These are phyloP conservation scores for Neonectria hederae DNA, from an alignment of 2,329 filamentous ascomycete species.

Conservation along the genomic window DNA sequence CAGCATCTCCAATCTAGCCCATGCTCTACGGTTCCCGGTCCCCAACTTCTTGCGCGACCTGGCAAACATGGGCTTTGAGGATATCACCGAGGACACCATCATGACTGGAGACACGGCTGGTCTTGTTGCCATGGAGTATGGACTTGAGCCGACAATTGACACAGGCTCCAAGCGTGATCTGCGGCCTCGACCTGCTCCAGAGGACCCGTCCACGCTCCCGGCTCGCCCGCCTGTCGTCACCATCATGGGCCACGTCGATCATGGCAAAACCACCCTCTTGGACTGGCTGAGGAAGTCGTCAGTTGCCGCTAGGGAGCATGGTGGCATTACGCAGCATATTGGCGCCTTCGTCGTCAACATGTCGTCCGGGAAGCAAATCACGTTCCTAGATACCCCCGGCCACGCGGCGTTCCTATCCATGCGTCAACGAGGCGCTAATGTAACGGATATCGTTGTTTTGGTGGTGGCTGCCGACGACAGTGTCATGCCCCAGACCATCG, in stretches of 20 bases:
- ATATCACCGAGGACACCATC: conserved; percentile 82
- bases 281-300: conserved; percentile 95
- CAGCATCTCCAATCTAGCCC: conserved; percentile 83
- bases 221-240: conserved; percentile 91
- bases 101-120: conserved; percentile 91
- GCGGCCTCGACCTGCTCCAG: conserved; percentile 71
- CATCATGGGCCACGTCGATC: conserved; percentile 99
- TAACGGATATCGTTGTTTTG: conserved; percentile 95
- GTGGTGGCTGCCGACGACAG: conserved; percentile 97
- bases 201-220: conserved; percentile 75
- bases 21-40: conserved; percentile 75
- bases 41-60: conserved; percentile 79
- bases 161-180: conserved; percentile 74
- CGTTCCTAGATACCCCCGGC: conserved; percentile 95
- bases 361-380: conserved; percentile 87
- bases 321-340: conserved; percentile 98
- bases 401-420: conserved; percentile 96
- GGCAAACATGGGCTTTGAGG: conserved; percentile 88
- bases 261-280: conserved; percentile 96
- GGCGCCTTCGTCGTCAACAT: conserved; percentile 94
- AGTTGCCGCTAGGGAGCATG: conserved; percentile 89
- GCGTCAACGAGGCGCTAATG: conserved; percentile 93
- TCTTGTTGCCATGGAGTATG: conserved; percentile 90
- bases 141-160: conserved; percentile 85
- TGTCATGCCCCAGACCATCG: conserved; percentile 95